phyloP scores from a whole-genome alignment of 257 asterid species.

The Eustoma russellianum region DNA sequence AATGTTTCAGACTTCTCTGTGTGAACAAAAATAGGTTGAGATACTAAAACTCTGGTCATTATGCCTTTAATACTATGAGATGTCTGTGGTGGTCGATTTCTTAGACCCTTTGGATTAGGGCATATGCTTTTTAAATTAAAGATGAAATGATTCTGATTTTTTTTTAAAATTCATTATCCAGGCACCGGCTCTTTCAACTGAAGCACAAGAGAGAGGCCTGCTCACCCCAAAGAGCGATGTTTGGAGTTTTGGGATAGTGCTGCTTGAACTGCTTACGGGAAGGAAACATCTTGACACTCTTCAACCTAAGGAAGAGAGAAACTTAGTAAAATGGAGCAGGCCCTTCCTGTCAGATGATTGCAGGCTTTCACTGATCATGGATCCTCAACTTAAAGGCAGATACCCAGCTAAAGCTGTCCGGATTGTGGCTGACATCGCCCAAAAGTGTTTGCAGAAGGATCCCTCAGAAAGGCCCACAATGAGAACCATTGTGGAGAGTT shows the following conservation, averaged over 20 bases:
- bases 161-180: conserved; percentile 23
- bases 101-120: no score
- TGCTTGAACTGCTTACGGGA: conserved; percentile 88
- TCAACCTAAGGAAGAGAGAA: conserved; percentile 77
- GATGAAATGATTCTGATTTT: no score
- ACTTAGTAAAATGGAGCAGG: conserved; percentile 77
- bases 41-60: neutral
- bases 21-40: no score
- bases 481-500: conserved; percentile 75
- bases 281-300: conserved; percentile 64
- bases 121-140: neutral
- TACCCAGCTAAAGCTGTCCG: conserved; percentile 80
- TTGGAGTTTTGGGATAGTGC: conserved; percentile 88
- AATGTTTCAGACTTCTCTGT: no score
- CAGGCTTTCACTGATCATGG: conserved; percentile 78
- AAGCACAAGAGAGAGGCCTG: conserved; percentile 74
- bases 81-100: no score
- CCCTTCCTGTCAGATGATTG: conserved; percentile 81
- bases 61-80: neutral
- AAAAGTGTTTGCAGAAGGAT: conserved; percentile 71
- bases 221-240: conserved; percentile 90
- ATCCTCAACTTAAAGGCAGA: conserved; percentile 78
- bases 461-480: conserved; percentile 90
- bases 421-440: conserved; percentile 78
- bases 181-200: conserved; percentile 80